These are phyloP conservation scores for Syzygium aromaticum DNA, from an alignment of 345 rosid species.

Conservation along the genomic window DNA sequence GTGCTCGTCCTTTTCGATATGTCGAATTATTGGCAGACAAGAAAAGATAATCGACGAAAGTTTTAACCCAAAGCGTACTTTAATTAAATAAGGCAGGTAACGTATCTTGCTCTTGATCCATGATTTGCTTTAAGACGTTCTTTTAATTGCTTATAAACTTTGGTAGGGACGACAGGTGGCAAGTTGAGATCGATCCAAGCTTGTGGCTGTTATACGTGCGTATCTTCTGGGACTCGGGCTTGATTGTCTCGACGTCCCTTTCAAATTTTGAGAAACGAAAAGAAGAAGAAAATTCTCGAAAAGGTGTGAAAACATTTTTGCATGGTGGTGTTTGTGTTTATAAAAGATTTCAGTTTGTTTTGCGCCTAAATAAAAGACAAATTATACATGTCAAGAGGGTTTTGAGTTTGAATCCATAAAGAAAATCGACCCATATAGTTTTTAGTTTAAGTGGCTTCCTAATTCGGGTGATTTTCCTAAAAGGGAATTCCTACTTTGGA, in stretches of 20 bases:
- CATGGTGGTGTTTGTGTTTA: neutral
- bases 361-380: neutral
- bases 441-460: neutral
- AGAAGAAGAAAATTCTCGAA: neutral
- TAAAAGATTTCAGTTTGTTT: neutral
- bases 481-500: neutral
- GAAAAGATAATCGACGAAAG: neutral
- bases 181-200: neutral
- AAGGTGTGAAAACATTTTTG: neutral
- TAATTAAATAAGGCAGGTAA: neutral
- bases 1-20: neutral
- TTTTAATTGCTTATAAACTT: neutral
- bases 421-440: neutral
- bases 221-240: neutral
- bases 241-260: neutral
- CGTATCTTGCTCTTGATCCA: neutral
- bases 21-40: neutral
- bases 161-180: neutral
- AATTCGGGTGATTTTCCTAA: neutral
- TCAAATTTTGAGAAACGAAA: neutral
- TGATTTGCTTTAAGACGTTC: neutral
- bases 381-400: neutral
- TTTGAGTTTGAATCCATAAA: fast-evolving
- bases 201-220: neutral
- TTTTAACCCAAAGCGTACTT: neutral